A percentile compares a stretch with the other conserved stretches of the same genome.
Evolutionary conservation across 805 yeast genomes (phyloP).

Genomic region (Candida ulmi): DNA sequence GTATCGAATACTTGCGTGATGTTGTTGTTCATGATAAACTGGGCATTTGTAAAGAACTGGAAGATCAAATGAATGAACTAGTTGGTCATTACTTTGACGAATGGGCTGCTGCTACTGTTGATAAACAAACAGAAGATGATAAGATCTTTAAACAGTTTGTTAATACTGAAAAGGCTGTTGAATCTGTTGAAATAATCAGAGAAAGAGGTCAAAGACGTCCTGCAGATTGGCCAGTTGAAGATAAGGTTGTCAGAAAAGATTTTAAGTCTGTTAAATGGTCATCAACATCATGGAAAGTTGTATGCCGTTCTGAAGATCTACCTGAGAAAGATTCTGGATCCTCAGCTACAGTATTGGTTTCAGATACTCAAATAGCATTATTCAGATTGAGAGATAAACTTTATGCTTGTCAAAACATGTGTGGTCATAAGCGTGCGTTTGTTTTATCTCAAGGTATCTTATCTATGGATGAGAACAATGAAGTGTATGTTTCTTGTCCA

Average conservation of each 20-base stretch:
- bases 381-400: slow-evolving; percentile 28
- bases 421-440: slow-evolving; percentile 35
- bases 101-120: slow-evolving; percentile 25
- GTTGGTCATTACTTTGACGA: slow-evolving; percentile 31
- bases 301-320: slow-evolving; percentile 23
- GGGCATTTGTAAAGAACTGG: slow-evolving; percentile 29
- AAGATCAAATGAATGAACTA: slow-evolving; percentile 27
- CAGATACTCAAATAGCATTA: slow-evolving; percentile 32
- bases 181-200: slow-evolving; percentile 27
- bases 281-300: slow-evolving; percentile 24
- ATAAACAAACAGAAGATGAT: slow-evolving; percentile 17
- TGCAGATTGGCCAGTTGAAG: slow-evolving; percentile 28
- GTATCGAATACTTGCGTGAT: slow-evolving; percentile 29
- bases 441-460: slow-evolving; percentile 31
- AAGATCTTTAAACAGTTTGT: slow-evolving; percentile 27
- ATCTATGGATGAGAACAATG: slow-evolving; percentile 25
- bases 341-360: slow-evolving; percentile 26
- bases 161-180: slow-evolving; percentile 25
- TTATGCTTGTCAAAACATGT: slow-evolving; percentile 34
- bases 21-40: slow-evolving; percentile 30
- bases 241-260: slow-evolving; percentile 17
- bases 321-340: slow-evolving; percentile 27
- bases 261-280: slow-evolving; percentile 30
- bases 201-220: slow-evolving; percentile 34
- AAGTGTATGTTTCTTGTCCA: slow-evolving; percentile 31